Evolutionary conservation across 2,329 filamentous ascomycete species (phyloP).

Genomic region (Colletotrichum navitas): DNA sequence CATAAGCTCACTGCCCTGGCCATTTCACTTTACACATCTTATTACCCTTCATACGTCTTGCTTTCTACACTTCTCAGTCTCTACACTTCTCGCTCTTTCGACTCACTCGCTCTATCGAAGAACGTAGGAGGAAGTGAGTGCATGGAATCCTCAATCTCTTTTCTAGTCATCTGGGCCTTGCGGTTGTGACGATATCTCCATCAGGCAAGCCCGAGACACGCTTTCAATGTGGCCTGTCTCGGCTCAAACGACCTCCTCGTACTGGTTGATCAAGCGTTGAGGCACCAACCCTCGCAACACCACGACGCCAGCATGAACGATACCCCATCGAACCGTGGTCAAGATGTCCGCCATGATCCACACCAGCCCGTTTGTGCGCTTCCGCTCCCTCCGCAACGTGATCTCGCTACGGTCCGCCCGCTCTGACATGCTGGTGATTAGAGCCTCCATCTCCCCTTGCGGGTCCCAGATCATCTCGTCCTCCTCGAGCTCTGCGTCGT

Average conservation of each 20-base stretch:
- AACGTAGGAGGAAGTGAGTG: too few relatives aligned
- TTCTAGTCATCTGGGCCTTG: background rate
- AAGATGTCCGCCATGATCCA: constrained; percentile 68
- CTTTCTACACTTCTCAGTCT: too few relatives aligned
- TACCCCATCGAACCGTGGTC: constrained; percentile 70
- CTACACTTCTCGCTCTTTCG: background rate
- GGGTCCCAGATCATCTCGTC: constrained; percentile 65
- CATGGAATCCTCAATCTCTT: background rate
- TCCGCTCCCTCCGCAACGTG: constrained; percentile 56
- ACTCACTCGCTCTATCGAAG: background rate
- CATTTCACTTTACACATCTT: background rate
- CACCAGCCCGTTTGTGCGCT: constrained; percentile 64
- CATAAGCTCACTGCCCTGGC: background rate
- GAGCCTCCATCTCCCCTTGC: constrained; percentile 60
- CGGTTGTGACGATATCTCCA: background rate
- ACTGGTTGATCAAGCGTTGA: constrained; percentile 49
- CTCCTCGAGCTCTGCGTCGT: constrained; percentile 47
- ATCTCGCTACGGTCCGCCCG: constrained; percentile 45
- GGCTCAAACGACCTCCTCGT: constrained; percentile 35
- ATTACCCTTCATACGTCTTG: too few relatives aligned
- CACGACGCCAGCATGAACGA: constrained; percentile 72
- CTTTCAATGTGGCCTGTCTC: background rate
- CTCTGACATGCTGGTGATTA: constrained; percentile 56
- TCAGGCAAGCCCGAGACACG: background rate
- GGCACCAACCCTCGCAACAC: constrained; percentile 59